Conservation (phyloP, 208 protist species). For the Trypanosoma congolense region DNA sequence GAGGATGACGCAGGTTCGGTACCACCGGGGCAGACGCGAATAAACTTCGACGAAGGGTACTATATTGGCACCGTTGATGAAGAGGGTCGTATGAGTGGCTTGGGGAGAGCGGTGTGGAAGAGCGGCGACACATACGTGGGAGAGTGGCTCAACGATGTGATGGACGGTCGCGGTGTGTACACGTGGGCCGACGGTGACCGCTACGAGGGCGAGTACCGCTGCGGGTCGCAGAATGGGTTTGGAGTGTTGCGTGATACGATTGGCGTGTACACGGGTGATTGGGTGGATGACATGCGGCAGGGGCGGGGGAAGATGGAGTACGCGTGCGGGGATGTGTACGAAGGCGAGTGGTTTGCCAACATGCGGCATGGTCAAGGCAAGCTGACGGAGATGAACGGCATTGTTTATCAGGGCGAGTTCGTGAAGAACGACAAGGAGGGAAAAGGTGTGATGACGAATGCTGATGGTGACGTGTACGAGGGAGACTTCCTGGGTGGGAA, state of each 20-base stretch:
- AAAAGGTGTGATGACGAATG: slow-evolving; percentile 64
- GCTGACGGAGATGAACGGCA: slow-evolving; percentile 45
- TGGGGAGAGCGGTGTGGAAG: slow-evolving; percentile 69
- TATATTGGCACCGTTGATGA: slow-evolving; percentile 75
- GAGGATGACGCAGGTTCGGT: slow-evolving; percentile 18
- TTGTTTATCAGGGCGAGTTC: slow-evolving; percentile 72
- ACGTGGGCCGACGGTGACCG: slow-evolving; percentile 75
- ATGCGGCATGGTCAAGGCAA: slow-evolving; percentile 82
- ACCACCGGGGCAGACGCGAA: slow-evolving; percentile 34
- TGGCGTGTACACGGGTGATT: slow-evolving; percentile 78
- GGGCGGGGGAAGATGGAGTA: slow-evolving; percentile 79
- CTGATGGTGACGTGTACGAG: slow-evolving; percentile 78
- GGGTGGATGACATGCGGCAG: slow-evolving; percentile 80
- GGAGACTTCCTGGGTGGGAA: slow-evolving; percentile 71
- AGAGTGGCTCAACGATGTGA: slow-evolving; percentile 66
- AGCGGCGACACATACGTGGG: slow-evolving; percentile 79
- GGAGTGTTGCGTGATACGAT: slow-evolving; percentile 76
- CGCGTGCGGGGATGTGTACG: slow-evolving; percentile 69
- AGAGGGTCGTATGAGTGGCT: slow-evolving; percentile 65
- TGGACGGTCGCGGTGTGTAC: slow-evolving; percentile 74
- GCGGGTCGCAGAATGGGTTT: slow-evolving; percentile 60
- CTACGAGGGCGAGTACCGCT: slow-evolving; percentile 63
- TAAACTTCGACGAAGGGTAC: slow-evolving; percentile 70
- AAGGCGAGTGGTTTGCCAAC: slow-evolving; percentile 81
- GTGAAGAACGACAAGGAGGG: slow-evolving; percentile 74